A percentile compares a stretch with the other conserved stretches of the same genome.
phyloP scores from a whole-genome alignment of 305 asterid genomes.

The Fraxinus latifolia region DNA sequence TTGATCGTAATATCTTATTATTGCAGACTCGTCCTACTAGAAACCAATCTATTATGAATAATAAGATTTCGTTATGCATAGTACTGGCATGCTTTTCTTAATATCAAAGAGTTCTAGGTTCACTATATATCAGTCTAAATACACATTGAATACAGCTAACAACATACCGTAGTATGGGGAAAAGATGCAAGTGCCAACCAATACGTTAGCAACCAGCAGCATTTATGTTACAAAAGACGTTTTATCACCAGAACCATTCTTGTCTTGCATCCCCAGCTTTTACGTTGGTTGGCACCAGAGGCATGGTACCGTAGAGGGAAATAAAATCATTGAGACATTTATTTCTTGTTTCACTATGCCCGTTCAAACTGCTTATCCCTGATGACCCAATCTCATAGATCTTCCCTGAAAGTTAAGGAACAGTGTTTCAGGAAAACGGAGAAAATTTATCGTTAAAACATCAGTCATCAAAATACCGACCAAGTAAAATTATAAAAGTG shows the following conservation, averaged over 20 bases:
- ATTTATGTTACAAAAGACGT: neutral
- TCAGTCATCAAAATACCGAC: neutral
- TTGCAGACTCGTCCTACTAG: neutral
- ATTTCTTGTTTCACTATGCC: slow-evolving; percentile 39
- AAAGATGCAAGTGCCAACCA: neutral
- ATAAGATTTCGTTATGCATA: neutral
- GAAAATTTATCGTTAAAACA: neutral
- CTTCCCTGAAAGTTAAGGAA: slow-evolving; percentile 37
- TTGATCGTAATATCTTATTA: neutral
- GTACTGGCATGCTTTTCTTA: neutral
- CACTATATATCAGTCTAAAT: neutral
- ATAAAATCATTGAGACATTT: slow-evolving; percentile 53
- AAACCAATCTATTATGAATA: neutral
- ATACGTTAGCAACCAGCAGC: neutral
- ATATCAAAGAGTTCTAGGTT: neutral
- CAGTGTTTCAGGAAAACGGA: neutral
- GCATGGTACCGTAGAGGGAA: slow-evolving; percentile 55
- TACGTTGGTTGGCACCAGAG: slow-evolving; percentile 46
- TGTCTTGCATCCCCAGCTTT: slow-evolving; percentile 51
- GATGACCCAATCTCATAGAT: slow-evolving; percentile 57
- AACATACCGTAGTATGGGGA: neutral
- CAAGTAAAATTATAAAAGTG: neutral
- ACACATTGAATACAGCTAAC: neutral
- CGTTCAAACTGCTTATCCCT: slow-evolving; percentile 48
- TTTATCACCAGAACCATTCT: slow-evolving; percentile 49